Evolutionary conservation across 2,329 filamentous ascomycete species (phyloP).

Genomic region (Plectosphaerella cucumerina): DNA sequence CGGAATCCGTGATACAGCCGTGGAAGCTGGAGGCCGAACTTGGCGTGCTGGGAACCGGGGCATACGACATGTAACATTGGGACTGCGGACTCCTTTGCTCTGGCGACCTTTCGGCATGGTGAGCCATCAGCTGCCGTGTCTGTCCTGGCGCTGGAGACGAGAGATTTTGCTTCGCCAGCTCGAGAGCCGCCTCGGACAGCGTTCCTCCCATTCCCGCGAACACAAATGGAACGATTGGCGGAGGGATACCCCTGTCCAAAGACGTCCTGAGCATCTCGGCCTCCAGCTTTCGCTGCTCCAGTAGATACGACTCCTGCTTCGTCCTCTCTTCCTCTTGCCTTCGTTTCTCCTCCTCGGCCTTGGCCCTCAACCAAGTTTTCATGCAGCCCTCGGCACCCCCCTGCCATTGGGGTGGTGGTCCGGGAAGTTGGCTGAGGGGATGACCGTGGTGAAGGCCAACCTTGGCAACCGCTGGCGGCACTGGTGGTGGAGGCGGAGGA

Average conservation of each 20-base stretch:
- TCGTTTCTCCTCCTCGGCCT: constrained; percentile 68
- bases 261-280: constrained; percentile 69
- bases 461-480: constrained; percentile 18
- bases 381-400: constrained; percentile 66
- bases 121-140: constrained; percentile 45
- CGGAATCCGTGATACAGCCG: constrained; percentile 40
- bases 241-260: constrained; percentile 65
- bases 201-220: constrained; percentile 69
- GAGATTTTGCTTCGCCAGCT: constrained; percentile 66
- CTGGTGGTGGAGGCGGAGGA: constrained; percentile 9
- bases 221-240: constrained; percentile 69
- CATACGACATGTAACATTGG: constrained; percentile 37
- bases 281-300: constrained; percentile 71
- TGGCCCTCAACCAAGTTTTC: constrained; percentile 67
- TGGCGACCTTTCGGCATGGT: constrained; percentile 46
- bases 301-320: constrained; percentile 57
- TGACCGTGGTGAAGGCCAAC: too few species aligned
- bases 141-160: constrained; percentile 43
- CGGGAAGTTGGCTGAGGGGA: constrained; percentile 52
- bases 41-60: constrained; percentile 37
- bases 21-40: constrained; percentile 33
- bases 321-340: constrained; percentile 72
- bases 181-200: constrained; percentile 55
- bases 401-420: constrained; percentile 62
- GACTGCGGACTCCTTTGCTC: constrained; percentile 49